Evolutionary conservation across 2,329 filamentous ascomycete genomes (phyloP).

Genomic region (Alternaria sp.): DNA sequence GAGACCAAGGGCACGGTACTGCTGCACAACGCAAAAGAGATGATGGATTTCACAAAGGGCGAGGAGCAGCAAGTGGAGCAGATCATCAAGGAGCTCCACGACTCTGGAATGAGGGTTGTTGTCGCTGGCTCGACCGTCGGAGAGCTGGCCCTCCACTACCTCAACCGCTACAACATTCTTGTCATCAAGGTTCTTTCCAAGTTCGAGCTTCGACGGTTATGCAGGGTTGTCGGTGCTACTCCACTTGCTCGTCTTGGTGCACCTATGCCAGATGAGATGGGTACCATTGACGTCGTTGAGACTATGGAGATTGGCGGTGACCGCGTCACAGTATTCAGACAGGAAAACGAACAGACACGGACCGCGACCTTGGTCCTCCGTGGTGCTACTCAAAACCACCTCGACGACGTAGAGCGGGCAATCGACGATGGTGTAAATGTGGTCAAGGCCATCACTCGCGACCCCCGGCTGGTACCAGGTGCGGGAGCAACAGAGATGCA

Average conservation of each 20-base stretch:
- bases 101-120: conserved; percentile 90
- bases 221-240: conserved; percentile 94
- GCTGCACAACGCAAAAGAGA: conserved; percentile 96
- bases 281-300: conserved; percentile 91
- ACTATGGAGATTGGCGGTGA: conserved; percentile 98
- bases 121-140: conserved; percentile 93
- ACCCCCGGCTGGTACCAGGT: conserved; percentile 88
- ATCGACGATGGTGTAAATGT: conserved; percentile 99
- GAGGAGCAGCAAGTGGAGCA: conserved; percentile 93
- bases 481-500: conserved; percentile 95
- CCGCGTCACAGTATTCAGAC: conserved; percentile 96
- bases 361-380: conserved; percentile 94
- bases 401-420: conserved; percentile 95
- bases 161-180: conserved; percentile 96
- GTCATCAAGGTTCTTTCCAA: conserved; percentile 98
- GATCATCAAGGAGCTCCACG: conserved; percentile 92
- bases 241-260: conserved; percentile 95
- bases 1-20: conserved; percentile 99
- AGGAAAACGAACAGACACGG: conserved; percentile 90
- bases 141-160: conserved; percentile 95
- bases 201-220: conserved; percentile 93
- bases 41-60: conserved; percentile 97
- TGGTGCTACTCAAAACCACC: conserved; percentile 96
- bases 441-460: conserved; percentile 96
- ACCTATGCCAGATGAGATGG: conserved; percentile 99